A percentile compares a stretch with the other conserved stretches of the same genome.
Evolutionary conservation across 2,329 filamentous ascomycete genomes (phyloP).

Genomic region (Aspergillus sp.): DNA sequence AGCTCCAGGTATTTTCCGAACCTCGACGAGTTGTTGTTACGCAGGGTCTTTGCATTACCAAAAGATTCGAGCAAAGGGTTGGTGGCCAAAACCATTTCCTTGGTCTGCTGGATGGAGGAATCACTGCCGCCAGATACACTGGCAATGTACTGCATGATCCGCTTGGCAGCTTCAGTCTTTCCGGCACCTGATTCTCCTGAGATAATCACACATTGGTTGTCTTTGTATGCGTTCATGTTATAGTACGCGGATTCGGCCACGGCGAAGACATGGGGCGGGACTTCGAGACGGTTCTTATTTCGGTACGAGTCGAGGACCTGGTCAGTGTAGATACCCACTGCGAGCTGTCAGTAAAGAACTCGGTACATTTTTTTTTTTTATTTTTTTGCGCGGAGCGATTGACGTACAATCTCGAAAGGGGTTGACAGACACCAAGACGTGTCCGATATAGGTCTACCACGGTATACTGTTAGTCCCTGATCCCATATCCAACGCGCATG

Average conservation of each 20-base stretch:
- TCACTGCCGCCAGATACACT: constrained; percentile 82
- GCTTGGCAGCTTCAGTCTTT: constrained; percentile 97
- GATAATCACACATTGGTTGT: constrained; percentile 99
- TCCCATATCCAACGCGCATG: constrained; percentile 8
- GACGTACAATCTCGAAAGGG: constrained; percentile 74
- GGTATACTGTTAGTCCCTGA: constrained; percentile 10
- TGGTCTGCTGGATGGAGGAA: constrained; percentile 89
- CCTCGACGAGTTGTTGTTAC: constrained; percentile 97
- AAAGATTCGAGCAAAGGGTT: constrained; percentile 97
- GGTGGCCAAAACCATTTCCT: constrained; percentile 98
- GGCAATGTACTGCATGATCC: constrained; percentile 99
- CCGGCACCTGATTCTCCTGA: constrained; percentile 96
- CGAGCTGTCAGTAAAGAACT: background rate
- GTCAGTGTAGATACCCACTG: constrained; percentile 94
- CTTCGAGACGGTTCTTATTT: constrained; percentile 92
- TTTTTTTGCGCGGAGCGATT: constrained; percentile 4
- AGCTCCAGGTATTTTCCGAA: constrained; percentile 98
- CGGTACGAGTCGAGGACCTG: constrained; percentile 86
- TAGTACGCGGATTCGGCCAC: constrained; percentile 96
- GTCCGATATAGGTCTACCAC: constrained; percentile 84
- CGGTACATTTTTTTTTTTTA: too few relatives aligned
- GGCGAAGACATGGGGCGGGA: constrained; percentile 91
- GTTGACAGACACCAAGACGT: constrained; percentile 98
- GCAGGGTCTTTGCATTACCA: constrained; percentile 93
- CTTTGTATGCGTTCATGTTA: constrained; percentile 99